phyloP scores from a whole-genome alignment of 2,329 filamentous ascomycete species.

The Sordariomycetes sp. region DNA sequence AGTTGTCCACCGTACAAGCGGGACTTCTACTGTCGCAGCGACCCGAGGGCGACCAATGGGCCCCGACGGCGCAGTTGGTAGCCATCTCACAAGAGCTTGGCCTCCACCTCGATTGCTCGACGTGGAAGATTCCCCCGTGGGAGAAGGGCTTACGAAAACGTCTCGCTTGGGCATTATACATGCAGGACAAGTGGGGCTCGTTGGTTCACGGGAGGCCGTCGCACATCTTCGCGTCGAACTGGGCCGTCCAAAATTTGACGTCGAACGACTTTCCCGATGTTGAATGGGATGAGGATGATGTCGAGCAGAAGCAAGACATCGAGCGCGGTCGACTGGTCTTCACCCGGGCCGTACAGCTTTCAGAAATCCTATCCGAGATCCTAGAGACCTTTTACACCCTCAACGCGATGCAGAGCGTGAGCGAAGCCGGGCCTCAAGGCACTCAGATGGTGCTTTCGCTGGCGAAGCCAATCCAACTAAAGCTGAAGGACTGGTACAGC shows the following conservation, averaged over 20 bases:
- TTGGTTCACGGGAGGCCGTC: conserved; percentile 79
- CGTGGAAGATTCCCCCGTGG: conserved; percentile 83
- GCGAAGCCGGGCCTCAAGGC: conserved; percentile 57
- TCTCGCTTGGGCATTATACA: conserved; percentile 83
- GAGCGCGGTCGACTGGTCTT: conserved; percentile 64
- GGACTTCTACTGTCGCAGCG: conserved; percentile 67
- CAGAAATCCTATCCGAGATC: conserved; percentile 68
- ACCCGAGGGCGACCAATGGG: conserved; percentile 72
- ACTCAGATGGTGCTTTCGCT: conserved; percentile 65
- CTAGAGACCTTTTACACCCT: conserved; percentile 78
- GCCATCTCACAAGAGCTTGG: conserved; percentile 82
- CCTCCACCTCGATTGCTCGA: conserved; percentile 76
- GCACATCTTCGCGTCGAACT: conserved; percentile 60
- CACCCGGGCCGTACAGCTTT: conserved; percentile 65
- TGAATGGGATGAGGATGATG: conserved; percentile 53
- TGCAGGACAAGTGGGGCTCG: conserved; percentile 89
- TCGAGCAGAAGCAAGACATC: conserved; percentile 54
- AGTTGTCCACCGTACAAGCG: conserved; percentile 72
- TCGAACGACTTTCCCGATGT: conserved; percentile 65
- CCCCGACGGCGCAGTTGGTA: conserved; percentile 77
- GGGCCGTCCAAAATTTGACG: conserved; percentile 63
- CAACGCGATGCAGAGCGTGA: conserved; percentile 61
- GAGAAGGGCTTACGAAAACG: conserved; percentile 78
- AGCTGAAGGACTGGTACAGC: conserved; percentile 75
- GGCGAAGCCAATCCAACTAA: conserved; percentile 74